Conservation (phyloP, 148 eudicot genomes). For the Camellia lanceoleosa region DNA sequence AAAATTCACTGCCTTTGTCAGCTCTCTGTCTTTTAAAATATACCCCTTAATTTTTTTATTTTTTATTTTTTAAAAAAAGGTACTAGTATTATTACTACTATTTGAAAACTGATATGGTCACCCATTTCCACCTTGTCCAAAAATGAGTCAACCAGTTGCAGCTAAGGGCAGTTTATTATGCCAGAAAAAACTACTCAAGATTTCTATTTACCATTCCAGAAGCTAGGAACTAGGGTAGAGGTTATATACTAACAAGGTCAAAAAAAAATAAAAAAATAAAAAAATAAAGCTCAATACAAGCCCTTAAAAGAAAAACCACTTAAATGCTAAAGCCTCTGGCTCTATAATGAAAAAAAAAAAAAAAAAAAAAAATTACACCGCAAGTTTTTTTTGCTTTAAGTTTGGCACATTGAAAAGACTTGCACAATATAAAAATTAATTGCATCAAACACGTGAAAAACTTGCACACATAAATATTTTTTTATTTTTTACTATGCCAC, state of each 20-base stretch:
- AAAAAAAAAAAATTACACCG: neutral
- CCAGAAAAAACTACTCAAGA: too few relatives aligned
- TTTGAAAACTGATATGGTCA: neutral
- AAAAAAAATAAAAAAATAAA: neutral
- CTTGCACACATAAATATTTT: too few relatives aligned
- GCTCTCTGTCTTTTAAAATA: constrained; percentile 41
- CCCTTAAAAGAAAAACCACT: constrained; percentile 15
- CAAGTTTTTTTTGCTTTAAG: too few relatives aligned
- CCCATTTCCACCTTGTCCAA: neutral
- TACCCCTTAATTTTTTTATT: constrained; percentile 2
- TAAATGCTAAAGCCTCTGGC: too few relatives aligned
- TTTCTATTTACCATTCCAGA: neutral
- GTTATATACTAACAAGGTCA: neutral
- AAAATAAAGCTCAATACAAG: neutral
- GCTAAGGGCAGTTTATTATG: too few relatives aligned
- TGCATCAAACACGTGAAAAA: too few relatives aligned
- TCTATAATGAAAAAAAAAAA: too few relatives aligned
- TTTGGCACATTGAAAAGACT: too few relatives aligned
- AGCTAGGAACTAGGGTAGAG: too few relatives aligned
- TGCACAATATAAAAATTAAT: too few relatives aligned
- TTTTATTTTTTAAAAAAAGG: too few relatives aligned
- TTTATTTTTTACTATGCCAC: too few relatives aligned
- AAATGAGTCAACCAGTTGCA: neutral
- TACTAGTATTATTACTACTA: neutral
- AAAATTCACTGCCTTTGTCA: constrained; percentile 83